Percentiles rank a stretch among this genome's conserved stretches.
phyloP scores from a whole-genome alignment of 495 filamentous ascomycete genomes.

The Bacidia gigantensis region DNA sequence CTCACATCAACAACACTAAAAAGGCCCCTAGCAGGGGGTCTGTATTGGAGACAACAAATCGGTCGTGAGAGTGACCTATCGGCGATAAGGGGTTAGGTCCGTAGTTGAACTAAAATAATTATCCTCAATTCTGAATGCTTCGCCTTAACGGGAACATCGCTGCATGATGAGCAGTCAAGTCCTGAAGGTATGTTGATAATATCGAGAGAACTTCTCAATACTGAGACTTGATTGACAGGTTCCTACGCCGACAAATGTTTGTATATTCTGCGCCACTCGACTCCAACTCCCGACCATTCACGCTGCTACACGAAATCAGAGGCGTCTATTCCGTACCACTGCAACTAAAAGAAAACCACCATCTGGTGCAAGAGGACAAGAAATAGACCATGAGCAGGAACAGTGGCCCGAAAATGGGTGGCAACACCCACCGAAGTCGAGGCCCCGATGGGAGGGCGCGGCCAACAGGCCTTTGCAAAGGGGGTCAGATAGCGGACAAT shows the following conservation, averaged over 20 bases:
- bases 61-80: too few relatives aligned
- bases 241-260: slow-evolving; percentile 11
- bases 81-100: too few relatives aligned
- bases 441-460: not conserved
- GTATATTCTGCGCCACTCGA: slow-evolving; percentile 16
- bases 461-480: not conserved
- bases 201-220: not conserved
- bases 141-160: too few relatives aligned
- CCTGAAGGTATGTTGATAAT: not conserved
- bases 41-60: too few relatives aligned
- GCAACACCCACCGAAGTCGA: not conserved
- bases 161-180: not conserved
- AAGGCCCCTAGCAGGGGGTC: too few relatives aligned
- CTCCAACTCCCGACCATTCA: slow-evolving; percentile 6
- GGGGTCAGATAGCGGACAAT: not conserved
- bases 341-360: slow-evolving; percentile 4
- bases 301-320: slow-evolving; percentile 1
- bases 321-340: slow-evolving; percentile 8
- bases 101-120: too few relatives aligned
- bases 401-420: not conserved
- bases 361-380: slow-evolving; percentile 5
- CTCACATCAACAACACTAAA: too few relatives aligned
- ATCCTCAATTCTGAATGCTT: too few relatives aligned
- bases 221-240: not conserved
- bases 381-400: not conserved